A percentile compares a stretch with the other conserved stretches of the same genome.
These are phyloP conservation scores for Linnemannia zychae DNA, from an alignment of 192 early-diverging fungal species.

Conservation along the genomic window DNA sequence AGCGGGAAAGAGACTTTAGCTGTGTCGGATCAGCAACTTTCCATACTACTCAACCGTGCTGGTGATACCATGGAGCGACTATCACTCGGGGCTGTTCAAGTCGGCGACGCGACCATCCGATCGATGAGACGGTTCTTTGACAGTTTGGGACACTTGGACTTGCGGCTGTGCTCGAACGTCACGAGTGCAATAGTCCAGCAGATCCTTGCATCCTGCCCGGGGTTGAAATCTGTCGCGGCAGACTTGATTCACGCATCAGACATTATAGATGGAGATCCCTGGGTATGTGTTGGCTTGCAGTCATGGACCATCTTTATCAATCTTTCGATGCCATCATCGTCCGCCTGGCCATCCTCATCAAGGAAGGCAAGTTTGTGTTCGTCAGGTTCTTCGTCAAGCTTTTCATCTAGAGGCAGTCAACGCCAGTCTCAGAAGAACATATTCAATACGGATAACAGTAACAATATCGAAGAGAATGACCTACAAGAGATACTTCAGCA, in stretches of 20 bases:
- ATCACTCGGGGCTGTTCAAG: not conserved
- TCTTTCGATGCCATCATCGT: not conserved
- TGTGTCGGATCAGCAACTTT: slow-evolving; percentile 1
- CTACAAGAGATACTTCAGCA: not conserved
- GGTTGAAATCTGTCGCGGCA: slow-evolving; percentile 3
- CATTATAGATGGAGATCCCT: not conserved
- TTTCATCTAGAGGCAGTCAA: not conserved
- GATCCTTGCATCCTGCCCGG: slow-evolving; percentile 12
- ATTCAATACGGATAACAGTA: not conserved
- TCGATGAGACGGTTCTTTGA: slow-evolving; percentile 1
- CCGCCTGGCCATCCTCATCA: not conserved
- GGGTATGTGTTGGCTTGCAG: slow-evolving; percentile 17
- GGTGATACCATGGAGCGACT: not conserved
- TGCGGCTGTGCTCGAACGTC: not conserved
- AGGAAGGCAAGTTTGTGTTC: no score
- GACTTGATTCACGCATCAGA: slow-evolving; percentile 16
- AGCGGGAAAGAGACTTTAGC: not conserved
- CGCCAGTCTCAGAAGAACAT: not conserved
- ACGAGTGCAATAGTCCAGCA: slow-evolving; percentile 9
- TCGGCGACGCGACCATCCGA: not conserved
- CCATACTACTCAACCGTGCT: not conserved
- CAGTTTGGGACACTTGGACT: not conserved
- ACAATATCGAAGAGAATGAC: not conserved
- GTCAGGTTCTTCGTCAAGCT: not conserved
- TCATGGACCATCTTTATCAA: slow-evolving; percentile 9